Evolutionary conservation across 163 green algal genomes (phyloP).

Genomic region (Smithsoniella earleae): DNA sequence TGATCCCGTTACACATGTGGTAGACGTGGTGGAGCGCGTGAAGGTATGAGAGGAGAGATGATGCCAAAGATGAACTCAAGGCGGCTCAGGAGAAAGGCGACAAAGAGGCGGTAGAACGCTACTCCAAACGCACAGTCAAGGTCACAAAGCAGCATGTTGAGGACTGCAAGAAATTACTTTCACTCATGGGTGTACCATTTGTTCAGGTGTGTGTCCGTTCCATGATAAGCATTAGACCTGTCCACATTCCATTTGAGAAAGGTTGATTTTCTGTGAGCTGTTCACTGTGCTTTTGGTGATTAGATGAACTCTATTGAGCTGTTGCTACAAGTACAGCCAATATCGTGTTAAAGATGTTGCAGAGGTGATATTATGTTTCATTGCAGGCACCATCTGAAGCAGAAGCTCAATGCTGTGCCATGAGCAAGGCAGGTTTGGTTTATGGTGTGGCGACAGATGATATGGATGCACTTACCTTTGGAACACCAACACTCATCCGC

Average conservation of each 20-base stretch:
- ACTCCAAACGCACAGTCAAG: conserved; percentile 59
- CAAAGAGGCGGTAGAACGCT: conserved; percentile 85
- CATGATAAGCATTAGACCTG: background rate
- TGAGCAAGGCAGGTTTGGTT: conserved; percentile 76
- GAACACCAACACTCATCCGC: conserved; percentile 67
- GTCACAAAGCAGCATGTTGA: conserved; percentile 89
- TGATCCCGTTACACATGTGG: background rate
- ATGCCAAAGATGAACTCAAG: conserved; percentile 66
- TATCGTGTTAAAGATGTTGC: no score
- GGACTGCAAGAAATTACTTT: conserved; percentile 86
- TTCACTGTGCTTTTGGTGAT: no score
- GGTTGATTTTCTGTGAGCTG: no score
- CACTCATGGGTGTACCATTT: conserved; percentile 88
- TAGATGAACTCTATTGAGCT: no score
- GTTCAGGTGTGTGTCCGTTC: conserved; percentile 43
- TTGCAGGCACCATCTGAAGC: conserved; percentile 83
- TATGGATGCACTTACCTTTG: conserved; percentile 97
- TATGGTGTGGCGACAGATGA: conserved; percentile 91
- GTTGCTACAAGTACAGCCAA: no score
- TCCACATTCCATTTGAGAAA: no score
- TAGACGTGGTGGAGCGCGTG: background rate
- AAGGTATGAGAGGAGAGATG: conserved; percentile 44
- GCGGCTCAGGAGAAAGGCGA: conserved; percentile 82
- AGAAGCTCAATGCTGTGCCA: conserved; percentile 82
- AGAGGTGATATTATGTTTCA: no score